Base-by-base conservation (phyloP, 768 basidiomycete genomes). In the Mycena venus region DNA sequence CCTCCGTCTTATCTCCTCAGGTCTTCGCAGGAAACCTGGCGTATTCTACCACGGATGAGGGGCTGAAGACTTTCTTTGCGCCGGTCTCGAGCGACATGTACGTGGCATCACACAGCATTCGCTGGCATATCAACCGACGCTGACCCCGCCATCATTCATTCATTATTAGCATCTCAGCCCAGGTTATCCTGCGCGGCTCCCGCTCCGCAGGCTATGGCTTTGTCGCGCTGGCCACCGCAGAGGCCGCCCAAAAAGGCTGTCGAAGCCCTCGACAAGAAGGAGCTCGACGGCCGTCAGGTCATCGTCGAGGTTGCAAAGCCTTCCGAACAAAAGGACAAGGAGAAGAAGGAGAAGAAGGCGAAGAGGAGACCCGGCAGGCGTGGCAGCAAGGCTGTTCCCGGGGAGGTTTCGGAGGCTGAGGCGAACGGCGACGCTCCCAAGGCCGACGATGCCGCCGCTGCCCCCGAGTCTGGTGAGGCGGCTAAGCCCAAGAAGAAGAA, bases 21-120 rank as follows among this genome's bases (percentile, higher is more conserved):
- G 95, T 96, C 88, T 97, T 97, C 85, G 95, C 93, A 82, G 96
- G 96, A 80, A 98, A 98, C 88, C 96, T 98, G 89, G 92, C 95
- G 88, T 98, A 97, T 86, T 89, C 92, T 82, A 96, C 95, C 79
- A 95, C 94, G 89, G 95, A 96, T 90, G 94, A 96, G 86, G 95
- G 95, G 92, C 93, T 98, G 88, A 94, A 91, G 93, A 88, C 94
- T 85, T 94, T 98, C 90, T 98, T 97, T 90, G 93, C 90, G 85
- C 94, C 94, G 83, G 93, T 96, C 82, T 88, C 91, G 85, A 91
- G 86, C 88, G 95, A 96, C 85, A 93, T 97, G 96, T 97, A 89
- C 82, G 93, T 91, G 81, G 80, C 85, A 83, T 74, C 38, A 77
- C 87, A 88, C 86, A 86, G 86, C 88, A 85, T 85, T 80, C 65